Base-by-base conservation (phyloP, 805 yeast species). In the Clavispora carvajalis region DNA sequence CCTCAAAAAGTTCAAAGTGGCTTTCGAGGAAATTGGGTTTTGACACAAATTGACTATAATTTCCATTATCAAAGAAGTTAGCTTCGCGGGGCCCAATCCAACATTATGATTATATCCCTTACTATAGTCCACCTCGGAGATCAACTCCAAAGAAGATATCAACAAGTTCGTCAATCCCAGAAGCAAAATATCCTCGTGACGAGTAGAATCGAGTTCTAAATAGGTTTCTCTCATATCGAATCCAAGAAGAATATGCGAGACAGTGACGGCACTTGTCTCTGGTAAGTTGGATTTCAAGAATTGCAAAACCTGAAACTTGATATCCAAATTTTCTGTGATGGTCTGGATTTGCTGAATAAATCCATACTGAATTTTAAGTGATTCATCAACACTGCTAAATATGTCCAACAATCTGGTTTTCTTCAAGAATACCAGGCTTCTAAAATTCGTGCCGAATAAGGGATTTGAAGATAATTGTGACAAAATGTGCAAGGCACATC, bases 171-270 rank as follows among this genome's bases (percentile, higher is more conserved):
- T 52, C 7, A 89, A 52, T 0, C 80, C 66, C 22, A 66, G 70
- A 34, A 90, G 68, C 36, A 50, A 35, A 7, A 85, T 58, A 12
- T 69, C 66, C 0, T 87, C 79, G 1, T 63, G 55, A 3, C 18
- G 18, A 1, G 67, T 56, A 3, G 59, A 46, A 3, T 79, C 79
- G 0, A 76, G 58, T 16, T 80, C 62, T n/a, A 73, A 67, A 38
- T 72, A 76, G 1, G 54, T 63, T 5, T 66, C 74, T 51, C 61
- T 44, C 49, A 62, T 52, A 31, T 77, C 79, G 58, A 80, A 88
- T 0, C 98, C 98, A 1, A 91, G 68, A 7, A 91, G 58, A 49
- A 82, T 81, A 55, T 89, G 97, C 1, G 91, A 66, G 1, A 84
- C 71, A 0, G 82, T 72, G 5, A 79, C 72, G 12, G 60, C 63